A percentile compares a stretch with the other conserved stretches of the same genome.
These are phyloP conservation scores for Ganoderma meredithae DNA, from an alignment of 1,284 basidiomycete genomes.

Conservation along the genomic window DNA sequence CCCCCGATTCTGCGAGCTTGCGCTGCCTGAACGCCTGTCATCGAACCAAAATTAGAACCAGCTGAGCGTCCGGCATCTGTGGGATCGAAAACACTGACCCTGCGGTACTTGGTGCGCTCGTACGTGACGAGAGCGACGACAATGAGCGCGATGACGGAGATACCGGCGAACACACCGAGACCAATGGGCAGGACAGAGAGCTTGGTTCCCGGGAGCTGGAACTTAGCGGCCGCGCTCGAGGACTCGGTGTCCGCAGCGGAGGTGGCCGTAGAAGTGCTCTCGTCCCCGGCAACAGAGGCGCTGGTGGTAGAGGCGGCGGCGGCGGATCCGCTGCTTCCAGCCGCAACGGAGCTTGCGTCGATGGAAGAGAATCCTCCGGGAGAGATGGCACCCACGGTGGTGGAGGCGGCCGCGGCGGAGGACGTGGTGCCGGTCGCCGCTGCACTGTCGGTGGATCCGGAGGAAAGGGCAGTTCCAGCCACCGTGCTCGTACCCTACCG, in stretches of 20 bases:
- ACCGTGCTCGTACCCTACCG: conserved; percentile 3
- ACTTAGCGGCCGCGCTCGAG: conserved; percentile 50
- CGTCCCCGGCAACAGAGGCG: conserved; percentile 5
- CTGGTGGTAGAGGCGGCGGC: conserved; percentile 25
- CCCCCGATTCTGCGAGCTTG: conserved; percentile 72
- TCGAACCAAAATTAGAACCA: conserved; percentile 7
- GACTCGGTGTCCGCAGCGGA: conserved; percentile 52
- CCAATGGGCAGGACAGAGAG: conserved; percentile 82
- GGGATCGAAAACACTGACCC: conserved; percentile 50
- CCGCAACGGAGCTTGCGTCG: conserved; percentile 18
- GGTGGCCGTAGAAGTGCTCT: conserved; percentile 27
- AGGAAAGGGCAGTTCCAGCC: conserved; percentile 4
- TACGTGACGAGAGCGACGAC: conserved; percentile 84
- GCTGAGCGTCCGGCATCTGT: too few species aligned
- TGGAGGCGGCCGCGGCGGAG: conserved; percentile 13
- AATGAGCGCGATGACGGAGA: conserved; percentile 79
- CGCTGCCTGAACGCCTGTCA: conserved; percentile 76
- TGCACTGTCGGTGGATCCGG: conserved; percentile 13
- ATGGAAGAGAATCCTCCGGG: conserved; percentile 27
- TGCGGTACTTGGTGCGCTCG: conserved; percentile 83
- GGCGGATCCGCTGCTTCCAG: conserved; percentile 25
- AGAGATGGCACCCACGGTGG: conserved; percentile 20
- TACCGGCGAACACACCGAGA: conserved; percentile 81
- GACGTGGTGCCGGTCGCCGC: conserved; percentile 15
- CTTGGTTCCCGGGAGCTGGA: conserved; percentile 73